Base-by-base conservation (phyloP, 2,329 filamentous ascomycete genomes). In the Lizonia empirigonia region DNA sequence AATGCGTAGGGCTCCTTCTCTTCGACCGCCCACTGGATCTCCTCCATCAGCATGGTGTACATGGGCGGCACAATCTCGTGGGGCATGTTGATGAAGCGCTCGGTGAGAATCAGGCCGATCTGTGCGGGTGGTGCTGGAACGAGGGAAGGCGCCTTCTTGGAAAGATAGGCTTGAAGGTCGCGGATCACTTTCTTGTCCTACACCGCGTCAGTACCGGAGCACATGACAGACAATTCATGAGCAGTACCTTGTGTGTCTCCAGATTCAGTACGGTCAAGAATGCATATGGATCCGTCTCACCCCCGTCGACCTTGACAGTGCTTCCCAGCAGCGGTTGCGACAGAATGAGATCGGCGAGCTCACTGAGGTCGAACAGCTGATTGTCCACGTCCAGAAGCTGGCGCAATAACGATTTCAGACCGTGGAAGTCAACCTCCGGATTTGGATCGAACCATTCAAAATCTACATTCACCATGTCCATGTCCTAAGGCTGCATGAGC, bases 371-470 rank as follows among this genome's bases (percentile, higher is more conserved):
- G 78, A 97, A 91, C 23, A 95, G 80, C 53, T 87, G 82, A 37
- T 88, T 83, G 76, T 99, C 94, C 45, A 89, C 85, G 73, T 97
- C 94, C 73, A 99, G 87, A 33, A 99, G 85, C 74, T 99, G 94
- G 53, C 93, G 89, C 53, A 97, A 76, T 7, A 99, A 85, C 8
- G 85, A 88, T 74, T 97, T 97, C 64, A 95, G 84, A 51, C 94
- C 94, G 76, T 97, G 93, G 75, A 97, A 97, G 75, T 99, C 94
- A 64, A 96, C 82, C 7, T 89, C 85, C 2, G 89, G 82, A 64
- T 94, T 88, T 56, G 93, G 96, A 76, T 97, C 95, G 78, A 97
- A 99, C 89, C 91, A 97, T 78, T 99, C 94, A 68, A 99, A 99
- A 60, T 97, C 93, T 50, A 97, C 91, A 70, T 97, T 88, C 60